A percentile compares a stretch with the other conserved stretches of the same genome.
phyloP scores from a whole-genome alignment of 177 flowering plant genomes.

The Vitis hybrid region DNA sequence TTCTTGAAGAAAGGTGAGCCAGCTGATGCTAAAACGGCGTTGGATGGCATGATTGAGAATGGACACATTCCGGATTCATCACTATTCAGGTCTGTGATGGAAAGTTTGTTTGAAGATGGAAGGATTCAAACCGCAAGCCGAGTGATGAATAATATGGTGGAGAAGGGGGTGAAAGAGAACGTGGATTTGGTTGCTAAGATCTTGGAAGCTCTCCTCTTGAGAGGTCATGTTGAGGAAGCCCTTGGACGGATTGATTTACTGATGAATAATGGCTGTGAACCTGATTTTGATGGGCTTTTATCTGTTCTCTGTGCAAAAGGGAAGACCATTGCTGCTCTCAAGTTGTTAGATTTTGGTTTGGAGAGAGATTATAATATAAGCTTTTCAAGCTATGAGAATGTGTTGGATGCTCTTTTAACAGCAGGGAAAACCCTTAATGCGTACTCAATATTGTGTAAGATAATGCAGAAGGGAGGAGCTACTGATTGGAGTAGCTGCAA shows the following conservation, averaged over 20 bases:
- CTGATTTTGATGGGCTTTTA: constrained; percentile 64
- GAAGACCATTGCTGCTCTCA: constrained; percentile 81
- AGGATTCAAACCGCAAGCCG: constrained; percentile 96
- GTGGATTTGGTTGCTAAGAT: constrained; percentile 82
- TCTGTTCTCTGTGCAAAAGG: constrained; percentile 69
- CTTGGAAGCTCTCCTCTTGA: constrained; percentile 82
- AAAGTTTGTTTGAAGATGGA: constrained; percentile 75
- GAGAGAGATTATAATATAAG: constrained; percentile 68
- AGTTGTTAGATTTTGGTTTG: constrained; percentile 72
- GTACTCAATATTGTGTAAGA: constrained; percentile 77
- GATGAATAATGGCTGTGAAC: constrained; percentile 46
- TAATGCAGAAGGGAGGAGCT: constrained; percentile 72
- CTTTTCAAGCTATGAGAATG: constrained; percentile 76
- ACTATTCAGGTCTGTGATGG: constrained; percentile 71
- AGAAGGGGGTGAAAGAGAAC: constrained; percentile 85
- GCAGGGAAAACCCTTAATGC: constrained; percentile 95
- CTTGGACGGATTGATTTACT: constrained; percentile 74
- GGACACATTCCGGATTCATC: constrained; percentile 75
- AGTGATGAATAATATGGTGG: constrained; percentile 88
- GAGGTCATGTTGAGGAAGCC: constrained; percentile 97
- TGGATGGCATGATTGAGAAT: constrained; percentile 87
- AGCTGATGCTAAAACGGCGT: constrained; percentile 81
- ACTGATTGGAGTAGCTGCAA: constrained; percentile 53
- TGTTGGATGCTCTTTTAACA: constrained; percentile 66
- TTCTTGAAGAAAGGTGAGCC: constrained; percentile 84